Evolutionary conservation across 805 yeast genomes (phyloP).

Genomic region (Blastobotrys peoriensis): DNA sequence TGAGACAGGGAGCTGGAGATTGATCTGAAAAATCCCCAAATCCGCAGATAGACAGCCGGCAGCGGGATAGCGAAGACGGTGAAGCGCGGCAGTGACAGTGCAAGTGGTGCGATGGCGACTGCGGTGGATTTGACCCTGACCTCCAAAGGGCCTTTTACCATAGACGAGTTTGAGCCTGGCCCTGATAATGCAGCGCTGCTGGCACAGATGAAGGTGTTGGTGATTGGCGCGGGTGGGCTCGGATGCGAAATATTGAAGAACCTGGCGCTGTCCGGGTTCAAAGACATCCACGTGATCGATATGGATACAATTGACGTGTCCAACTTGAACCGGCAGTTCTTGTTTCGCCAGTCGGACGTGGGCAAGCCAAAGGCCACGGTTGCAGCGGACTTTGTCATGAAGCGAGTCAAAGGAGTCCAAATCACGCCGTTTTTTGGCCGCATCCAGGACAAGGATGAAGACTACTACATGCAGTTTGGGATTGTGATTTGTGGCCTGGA

Average conservation of each 20-base stretch:
- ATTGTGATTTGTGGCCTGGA: slow-evolving; percentile 84
- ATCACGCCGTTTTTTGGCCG: slow-evolving; percentile 58
- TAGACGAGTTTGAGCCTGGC: not conserved
- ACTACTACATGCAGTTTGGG: slow-evolving; percentile 61
- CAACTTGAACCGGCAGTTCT: slow-evolving; percentile 69
- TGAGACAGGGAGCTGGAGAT: too few species aligned
- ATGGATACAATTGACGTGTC: slow-evolving; percentile 81
- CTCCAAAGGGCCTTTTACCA: not conserved
- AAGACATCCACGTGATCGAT: slow-evolving; percentile 60
- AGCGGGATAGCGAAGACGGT: too few species aligned
- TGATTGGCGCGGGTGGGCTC: slow-evolving; percentile 75
- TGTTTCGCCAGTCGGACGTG: slow-evolving; percentile 55
- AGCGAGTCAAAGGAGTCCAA: slow-evolving; percentile 35
- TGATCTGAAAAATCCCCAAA: too few species aligned
- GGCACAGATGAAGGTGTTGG: slow-evolving; percentile 2
- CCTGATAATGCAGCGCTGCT: not conserved
- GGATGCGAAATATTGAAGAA: slow-evolving; percentile 78
- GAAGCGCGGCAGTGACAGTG: too few species aligned
- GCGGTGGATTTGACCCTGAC: not conserved
- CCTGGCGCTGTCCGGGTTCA: slow-evolving; percentile 64
- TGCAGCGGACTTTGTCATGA: slow-evolving; percentile 53
- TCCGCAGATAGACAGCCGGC: too few species aligned
- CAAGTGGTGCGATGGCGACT: too few species aligned
- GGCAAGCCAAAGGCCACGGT: slow-evolving; percentile 62
- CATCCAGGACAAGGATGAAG: slow-evolving; percentile 56